These are phyloP conservation scores for Auricularia sp. DNA, from an alignment of 768 basidiomycete genomes.

Conservation along the genomic window DNA sequence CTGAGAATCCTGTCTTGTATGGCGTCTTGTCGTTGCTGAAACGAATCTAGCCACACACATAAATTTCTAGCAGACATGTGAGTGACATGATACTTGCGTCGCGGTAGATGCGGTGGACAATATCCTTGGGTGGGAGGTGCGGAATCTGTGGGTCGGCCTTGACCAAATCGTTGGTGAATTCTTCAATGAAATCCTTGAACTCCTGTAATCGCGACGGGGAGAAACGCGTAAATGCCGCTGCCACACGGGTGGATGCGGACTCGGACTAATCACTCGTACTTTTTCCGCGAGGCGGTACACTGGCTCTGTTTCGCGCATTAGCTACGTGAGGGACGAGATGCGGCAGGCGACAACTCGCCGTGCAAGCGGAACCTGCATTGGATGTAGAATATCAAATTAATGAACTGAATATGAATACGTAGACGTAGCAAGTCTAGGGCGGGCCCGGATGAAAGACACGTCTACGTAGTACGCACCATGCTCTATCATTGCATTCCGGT, in stretches of 20 bases:
- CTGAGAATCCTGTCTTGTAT: constrained; percentile 76
- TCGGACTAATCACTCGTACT: constrained; percentile 9
- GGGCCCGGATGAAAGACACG: background rate
- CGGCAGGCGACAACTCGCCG: background rate
- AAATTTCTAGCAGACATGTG: background rate
- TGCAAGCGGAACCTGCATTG: background rate
- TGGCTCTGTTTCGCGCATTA: constrained; percentile 38
- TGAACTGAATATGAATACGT: background rate
- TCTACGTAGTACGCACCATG: constrained; percentile 40
- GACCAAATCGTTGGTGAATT: constrained; percentile 53
- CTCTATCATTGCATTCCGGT: constrained; percentile 72
- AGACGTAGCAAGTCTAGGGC: background rate
- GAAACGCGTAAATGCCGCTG: background rate
- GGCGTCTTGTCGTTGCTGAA: constrained; percentile 95
- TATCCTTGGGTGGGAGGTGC: constrained; percentile 73
- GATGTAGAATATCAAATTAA: background rate
- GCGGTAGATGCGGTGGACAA: constrained; percentile 86
- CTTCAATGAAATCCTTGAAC: constrained; percentile 76
- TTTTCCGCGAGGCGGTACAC: constrained; percentile 74
- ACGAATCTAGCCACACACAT: constrained; percentile 42
- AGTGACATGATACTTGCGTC: constrained; percentile 42
- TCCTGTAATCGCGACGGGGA: constrained; percentile 29
- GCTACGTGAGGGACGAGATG: background rate
- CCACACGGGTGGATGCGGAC: background rate
- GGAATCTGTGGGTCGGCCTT: constrained; percentile 80